phyloP scores from a whole-genome alignment of 164 flowering plant genomes.

The Tinospora cordifolia region DNA sequence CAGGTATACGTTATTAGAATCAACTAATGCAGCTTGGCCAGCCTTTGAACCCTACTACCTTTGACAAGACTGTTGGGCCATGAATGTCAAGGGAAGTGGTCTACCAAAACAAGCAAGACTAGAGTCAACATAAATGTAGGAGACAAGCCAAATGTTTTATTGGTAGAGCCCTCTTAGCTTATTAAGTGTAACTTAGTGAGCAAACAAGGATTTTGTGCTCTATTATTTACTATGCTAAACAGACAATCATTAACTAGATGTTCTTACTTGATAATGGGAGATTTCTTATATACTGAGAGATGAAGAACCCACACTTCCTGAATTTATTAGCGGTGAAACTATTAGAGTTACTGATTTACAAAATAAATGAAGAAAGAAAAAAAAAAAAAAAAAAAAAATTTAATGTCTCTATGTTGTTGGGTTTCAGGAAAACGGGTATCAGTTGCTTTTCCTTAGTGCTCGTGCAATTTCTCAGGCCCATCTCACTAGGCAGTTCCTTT shows the following conservation, averaged over 20 bases:
- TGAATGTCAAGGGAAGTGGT: too few relatives aligned
- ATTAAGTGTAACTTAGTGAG: too few relatives aligned
- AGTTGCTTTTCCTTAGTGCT: constrained; percentile 91
- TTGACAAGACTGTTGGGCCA: too few relatives aligned
- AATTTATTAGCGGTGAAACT: background rate
- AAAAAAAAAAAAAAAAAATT: too few relatives aligned
- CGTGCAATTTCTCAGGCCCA: constrained; percentile 92
- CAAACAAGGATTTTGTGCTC: background rate
- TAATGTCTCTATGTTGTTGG: background rate
- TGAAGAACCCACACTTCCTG: background rate
- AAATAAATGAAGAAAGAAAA: too few relatives aligned
- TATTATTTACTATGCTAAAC: background rate
- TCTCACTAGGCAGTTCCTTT: constrained; percentile 72
- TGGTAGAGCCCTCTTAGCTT: too few relatives aligned
- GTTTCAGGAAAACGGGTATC: constrained; percentile 90
- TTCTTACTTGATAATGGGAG: background rate
- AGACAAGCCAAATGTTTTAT: too few relatives aligned
- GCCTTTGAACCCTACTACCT: too few relatives aligned
- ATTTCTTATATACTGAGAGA: background rate
- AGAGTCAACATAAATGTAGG: too few relatives aligned
- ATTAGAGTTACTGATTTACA: background rate
- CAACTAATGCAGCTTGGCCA: too few relatives aligned
- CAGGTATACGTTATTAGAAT: too few relatives aligned
- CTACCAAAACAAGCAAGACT: too few relatives aligned
- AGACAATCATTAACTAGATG: background rate